Evolutionary conservation across 2,329 filamentous ascomycete genomes (phyloP).

Genomic region (Ceratocystis lukuohia): DNA sequence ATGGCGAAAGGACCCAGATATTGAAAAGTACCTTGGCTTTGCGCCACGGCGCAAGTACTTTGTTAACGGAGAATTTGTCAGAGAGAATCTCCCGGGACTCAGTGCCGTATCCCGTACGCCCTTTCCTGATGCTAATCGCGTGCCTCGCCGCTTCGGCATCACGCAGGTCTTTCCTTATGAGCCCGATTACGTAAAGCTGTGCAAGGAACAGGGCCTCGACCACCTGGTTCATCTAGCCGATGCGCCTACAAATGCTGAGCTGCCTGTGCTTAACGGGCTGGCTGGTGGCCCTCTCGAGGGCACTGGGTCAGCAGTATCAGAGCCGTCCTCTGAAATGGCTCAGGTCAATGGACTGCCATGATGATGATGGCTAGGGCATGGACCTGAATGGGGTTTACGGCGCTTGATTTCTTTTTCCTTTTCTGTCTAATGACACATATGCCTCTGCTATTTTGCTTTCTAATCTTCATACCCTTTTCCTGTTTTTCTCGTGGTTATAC

Average conservation of each 20-base stretch:
- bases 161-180: slow-evolving; percentile 41
- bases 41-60: slow-evolving; percentile 46
- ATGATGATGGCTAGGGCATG: neutral
- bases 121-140: slow-evolving; percentile 37
- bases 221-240: slow-evolving; percentile 33
- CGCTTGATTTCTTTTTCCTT: neutral
- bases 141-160: slow-evolving; percentile 40
- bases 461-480: slow-evolving; percentile 6
- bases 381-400: neutral
- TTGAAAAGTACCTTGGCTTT: slow-evolving; percentile 38
- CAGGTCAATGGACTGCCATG: neutral
- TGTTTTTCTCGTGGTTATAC: neutral
- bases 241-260: neutral
- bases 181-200: slow-evolving; percentile 42
- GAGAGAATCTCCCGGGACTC: slow-evolving; percentile 37
- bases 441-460: neutral
- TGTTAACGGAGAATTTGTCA: slow-evolving; percentile 40
- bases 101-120: slow-evolving; percentile 39
- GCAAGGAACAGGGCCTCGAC: slow-evolving; percentile 42
- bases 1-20: slow-evolving; percentile 47
- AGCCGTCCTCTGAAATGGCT: slow-evolving; percentile 2
- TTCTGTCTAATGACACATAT: neutral
- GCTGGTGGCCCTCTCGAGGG: neutral
- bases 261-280: neutral
- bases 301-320: neutral